Percentiles rank a stretch among this genome's conserved stretches.
phyloP scores from a whole-genome alignment of 2,329 filamentous ascomycete genomes.

The Calonectria naviculata region DNA sequence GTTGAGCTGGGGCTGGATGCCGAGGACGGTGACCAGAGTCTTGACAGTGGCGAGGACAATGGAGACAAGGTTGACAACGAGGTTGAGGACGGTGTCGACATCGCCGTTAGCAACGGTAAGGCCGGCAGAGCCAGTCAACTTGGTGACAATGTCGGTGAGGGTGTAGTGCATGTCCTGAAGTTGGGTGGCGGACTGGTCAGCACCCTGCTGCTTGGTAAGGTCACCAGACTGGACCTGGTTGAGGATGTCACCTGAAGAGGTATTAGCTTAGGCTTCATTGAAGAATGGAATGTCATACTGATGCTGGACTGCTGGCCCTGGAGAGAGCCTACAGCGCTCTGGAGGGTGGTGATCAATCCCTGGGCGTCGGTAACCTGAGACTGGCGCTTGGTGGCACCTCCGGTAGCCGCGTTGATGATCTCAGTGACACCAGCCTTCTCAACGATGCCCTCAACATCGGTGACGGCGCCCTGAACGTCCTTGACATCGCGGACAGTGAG shows the following conservation, averaged over 20 bases:
- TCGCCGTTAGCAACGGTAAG: slow-evolving; percentile 25
- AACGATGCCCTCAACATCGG: not conserved
- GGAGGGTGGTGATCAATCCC: not conserved
- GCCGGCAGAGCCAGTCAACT: slow-evolving; percentile 11
- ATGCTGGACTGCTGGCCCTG: not conserved
- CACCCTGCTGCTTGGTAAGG: not conserved
- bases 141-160: not conserved
- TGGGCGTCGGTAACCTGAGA: not conserved
- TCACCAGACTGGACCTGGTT: slow-evolving; percentile 33
- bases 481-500: slow-evolving; percentile 9
- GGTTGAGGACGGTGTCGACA: slow-evolving; percentile 30
- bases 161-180: not conserved
- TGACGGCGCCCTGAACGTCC: not conserved
- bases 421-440: not conserved
- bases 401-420: not conserved
- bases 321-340: not conserved
- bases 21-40: not conserved
- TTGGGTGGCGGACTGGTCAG: not conserved
- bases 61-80: slow-evolving; percentile 35
- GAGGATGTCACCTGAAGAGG: not conserved
- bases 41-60: slow-evolving; percentile 31
- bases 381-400: not conserved
- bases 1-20: not conserved
- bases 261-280: not conserved
- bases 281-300: not conserved